These are phyloP conservation scores for Trichophyton benhamiae DNA, from an alignment of 2,329 filamentous ascomycete genomes.

Conservation along the genomic window DNA sequence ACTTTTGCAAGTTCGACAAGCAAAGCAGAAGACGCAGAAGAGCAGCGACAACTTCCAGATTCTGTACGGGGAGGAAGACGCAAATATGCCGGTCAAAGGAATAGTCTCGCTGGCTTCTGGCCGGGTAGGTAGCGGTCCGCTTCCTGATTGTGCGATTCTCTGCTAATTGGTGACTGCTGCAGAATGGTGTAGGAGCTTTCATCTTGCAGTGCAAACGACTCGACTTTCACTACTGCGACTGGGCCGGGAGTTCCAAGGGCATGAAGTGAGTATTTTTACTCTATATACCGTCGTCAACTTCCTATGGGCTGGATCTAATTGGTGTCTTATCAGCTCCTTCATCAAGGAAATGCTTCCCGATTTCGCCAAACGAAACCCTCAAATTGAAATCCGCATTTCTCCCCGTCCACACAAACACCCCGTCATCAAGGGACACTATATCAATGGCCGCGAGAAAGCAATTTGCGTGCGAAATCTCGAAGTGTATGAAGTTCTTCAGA, in stretches of 20 bases:
- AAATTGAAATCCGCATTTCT: slow-evolving; percentile 83
- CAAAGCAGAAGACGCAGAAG: neutral
- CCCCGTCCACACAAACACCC: slow-evolving; percentile 85
- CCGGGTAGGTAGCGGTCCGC: slow-evolving; percentile 36
- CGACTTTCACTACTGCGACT: slow-evolving; percentile 96
- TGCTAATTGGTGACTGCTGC: slow-evolving; percentile 7
- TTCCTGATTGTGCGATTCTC: neutral
- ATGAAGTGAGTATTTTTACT: slow-evolving; percentile 60
- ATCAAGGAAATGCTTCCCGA: slow-evolving; percentile 61
- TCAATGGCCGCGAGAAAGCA: slow-evolving; percentile 76
- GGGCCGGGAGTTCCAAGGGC: slow-evolving; percentile 79
- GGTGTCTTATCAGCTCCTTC: slow-evolving; percentile 51
- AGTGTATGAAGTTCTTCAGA: slow-evolving; percentile 65
- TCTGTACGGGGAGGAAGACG: neutral
- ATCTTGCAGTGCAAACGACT: slow-evolving; percentile 93
- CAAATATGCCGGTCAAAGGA: slow-evolving; percentile 34
- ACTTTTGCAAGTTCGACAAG: slow-evolving; percentile 4
- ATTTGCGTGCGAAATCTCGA: slow-evolving; percentile 83
- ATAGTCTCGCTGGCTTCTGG: slow-evolving; percentile 44
- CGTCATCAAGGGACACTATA: slow-evolving; percentile 76
- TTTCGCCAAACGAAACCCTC: slow-evolving; percentile 71
- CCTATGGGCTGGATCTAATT: neutral
- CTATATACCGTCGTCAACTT: neutral
- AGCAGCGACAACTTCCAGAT: neutral
- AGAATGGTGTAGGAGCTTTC: slow-evolving; percentile 97